Evolutionary conservation across 164 flowering plant genomes (phyloP).

Genomic region (Nymphaea thermarum): DNA sequence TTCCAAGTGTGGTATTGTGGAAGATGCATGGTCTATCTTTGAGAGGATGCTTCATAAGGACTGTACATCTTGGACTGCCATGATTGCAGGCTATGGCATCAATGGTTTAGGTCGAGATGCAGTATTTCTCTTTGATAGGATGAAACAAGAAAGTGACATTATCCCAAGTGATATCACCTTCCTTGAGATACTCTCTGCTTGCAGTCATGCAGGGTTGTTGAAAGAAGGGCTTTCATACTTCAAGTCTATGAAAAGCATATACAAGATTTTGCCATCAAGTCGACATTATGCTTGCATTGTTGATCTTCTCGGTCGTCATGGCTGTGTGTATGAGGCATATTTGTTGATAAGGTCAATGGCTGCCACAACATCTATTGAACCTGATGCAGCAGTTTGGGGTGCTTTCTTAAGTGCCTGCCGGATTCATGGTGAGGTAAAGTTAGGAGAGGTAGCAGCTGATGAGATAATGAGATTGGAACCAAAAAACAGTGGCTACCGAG

Average conservation of each 20-base stretch:
- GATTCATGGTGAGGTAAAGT: neutral
- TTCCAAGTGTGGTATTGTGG: constrained; percentile 9
- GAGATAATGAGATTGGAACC: neutral
- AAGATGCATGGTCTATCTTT: constrained; percentile 8
- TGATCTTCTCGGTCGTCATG: constrained; percentile 12
- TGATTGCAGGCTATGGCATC: constrained; percentile 12
- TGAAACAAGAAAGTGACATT: neutral
- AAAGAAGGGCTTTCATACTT: constrained; percentile 12
- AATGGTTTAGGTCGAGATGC: constrained; percentile 9
- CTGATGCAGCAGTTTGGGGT: neutral
- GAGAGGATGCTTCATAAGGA: constrained; percentile 5
- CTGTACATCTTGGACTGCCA: constrained; percentile 10
- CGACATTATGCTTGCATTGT: constrained; percentile 12
- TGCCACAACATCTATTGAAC: neutral
- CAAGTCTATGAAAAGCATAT: constrained; percentile 5
- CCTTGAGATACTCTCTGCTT: constrained; percentile 13
- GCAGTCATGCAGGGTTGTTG: constrained; percentile 14
- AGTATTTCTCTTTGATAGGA: constrained; percentile 7
- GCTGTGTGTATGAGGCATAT: constrained; percentile 12
- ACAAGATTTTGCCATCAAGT: constrained; percentile 1
- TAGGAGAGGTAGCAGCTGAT: neutral
- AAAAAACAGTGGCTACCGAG: neutral
- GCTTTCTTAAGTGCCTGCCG: neutral
- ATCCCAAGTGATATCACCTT: constrained; percentile 9
- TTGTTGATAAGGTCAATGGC: constrained; percentile 4